Evolutionary conservation across 257 asterid genomes (phyloP), one percentile per base, ranked within the genome.

Genomic region (Euphrasia confusa): DNA sequence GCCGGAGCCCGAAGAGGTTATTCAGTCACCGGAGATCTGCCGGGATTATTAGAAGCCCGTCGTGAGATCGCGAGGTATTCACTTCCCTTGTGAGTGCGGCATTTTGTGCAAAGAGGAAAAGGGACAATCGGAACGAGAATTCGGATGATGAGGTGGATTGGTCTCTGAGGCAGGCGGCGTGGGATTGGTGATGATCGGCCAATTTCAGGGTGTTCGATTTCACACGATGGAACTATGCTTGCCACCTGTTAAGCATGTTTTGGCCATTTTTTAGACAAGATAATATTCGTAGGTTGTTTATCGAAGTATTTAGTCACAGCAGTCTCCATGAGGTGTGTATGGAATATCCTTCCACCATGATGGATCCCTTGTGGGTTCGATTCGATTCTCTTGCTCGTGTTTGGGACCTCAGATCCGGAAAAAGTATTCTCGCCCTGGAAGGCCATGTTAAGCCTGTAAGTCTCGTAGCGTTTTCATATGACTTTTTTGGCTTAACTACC

Each of bases 361-460:
- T 68, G 99, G 97, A 68, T 90, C 99, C 53, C 97, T 26, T 93
- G 97, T 60, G 99, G 97, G 61, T 74, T 93, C 57, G 96, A 93
- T 74, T 93, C 57, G 96, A 93, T 77, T 63, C 97, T 12, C 97
- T 89, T 71, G 96, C 93, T 65, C 90, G 96, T 55, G 96, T 87
- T 44, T 93, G 99, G 99, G 99, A 93, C 81, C 81, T 93, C 63
- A 79, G 97, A 75, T 74, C 95, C 59, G 96, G 99, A 60, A 80
- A 81, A 79, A 89, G 99, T 70, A 78, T 93, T 70, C 94, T 87
- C 78, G 88, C 91, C 63, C 75, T 93, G 55, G 80, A 93, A 85
- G 99, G 99, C 72, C 97, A 93, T 49, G 90, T 93, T 57, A 93
- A 93, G 74, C 97, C 96, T 9, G 99, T 91, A 69, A 71, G 87